These are phyloP conservation scores for Neurospora sp. DNA, from an alignment of 495 filamentous ascomycete genomes.

Conservation along the genomic window DNA sequence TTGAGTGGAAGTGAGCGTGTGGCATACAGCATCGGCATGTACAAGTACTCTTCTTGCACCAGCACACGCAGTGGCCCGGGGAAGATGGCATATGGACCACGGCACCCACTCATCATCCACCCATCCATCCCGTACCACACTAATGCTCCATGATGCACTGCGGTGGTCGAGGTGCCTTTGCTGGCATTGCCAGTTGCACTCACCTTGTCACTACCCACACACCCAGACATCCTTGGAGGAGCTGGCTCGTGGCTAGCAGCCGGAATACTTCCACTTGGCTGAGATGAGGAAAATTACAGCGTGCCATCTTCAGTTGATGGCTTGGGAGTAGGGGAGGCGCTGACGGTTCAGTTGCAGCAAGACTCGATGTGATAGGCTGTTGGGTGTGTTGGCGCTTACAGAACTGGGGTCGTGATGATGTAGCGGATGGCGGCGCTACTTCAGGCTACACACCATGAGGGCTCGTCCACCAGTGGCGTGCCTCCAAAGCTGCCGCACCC, in stretches of 20 bases:
- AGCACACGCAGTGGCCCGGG: neutral
- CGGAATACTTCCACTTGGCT: constrained; percentile 6
- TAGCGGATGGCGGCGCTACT: constrained; percentile 39
- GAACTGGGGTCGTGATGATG: constrained; percentile 30
- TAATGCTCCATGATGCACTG: neutral
- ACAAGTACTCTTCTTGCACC: neutral
- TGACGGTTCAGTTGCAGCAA: constrained; percentile 20
- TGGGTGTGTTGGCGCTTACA: constrained; percentile 37
- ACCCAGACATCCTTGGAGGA: constrained; percentile 8
- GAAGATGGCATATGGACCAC: neutral
- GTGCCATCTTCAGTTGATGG: constrained; percentile 2
- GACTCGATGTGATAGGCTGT: constrained; percentile 36
- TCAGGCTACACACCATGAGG: constrained; percentile 16
- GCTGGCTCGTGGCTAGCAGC: constrained; percentile 14
- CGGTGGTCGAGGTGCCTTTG: neutral
- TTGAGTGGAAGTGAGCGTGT: neutral
- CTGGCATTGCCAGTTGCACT: neutral
- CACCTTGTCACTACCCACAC: constrained; percentile 1
- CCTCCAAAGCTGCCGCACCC: constrained; percentile 31
- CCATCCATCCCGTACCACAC: neutral
- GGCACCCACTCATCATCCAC: neutral
- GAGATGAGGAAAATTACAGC: constrained; percentile 1
- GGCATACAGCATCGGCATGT: neutral
- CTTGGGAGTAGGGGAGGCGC: neutral
- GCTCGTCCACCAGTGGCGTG: constrained; percentile 33